phyloP scores from a whole-genome alignment of 345 rosid genomes.

The Populus euphratica region DNA sequence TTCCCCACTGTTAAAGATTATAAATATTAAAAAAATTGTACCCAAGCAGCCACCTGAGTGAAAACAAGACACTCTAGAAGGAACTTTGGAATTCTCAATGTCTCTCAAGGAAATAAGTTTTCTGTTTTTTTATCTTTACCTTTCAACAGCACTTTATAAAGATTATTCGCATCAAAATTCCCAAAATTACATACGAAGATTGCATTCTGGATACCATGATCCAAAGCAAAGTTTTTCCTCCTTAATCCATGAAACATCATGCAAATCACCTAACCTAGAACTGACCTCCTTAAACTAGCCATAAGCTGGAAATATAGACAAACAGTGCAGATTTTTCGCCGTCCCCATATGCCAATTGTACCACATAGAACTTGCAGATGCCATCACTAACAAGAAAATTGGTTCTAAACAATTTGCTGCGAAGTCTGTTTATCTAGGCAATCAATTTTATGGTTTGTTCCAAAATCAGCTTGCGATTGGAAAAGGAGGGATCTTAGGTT shows the following conservation, averaged over 20 bases:
- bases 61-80: background rate
- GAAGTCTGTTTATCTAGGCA: background rate
- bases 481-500: too few species aligned
- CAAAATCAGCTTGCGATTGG: background rate
- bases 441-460: background rate
- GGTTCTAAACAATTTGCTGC: background rate
- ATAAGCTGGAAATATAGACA: background rate
- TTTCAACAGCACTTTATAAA: background rate
- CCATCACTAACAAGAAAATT: background rate
- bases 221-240: background rate
- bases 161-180: background rate
- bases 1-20: background rate
- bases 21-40: too few species aligned
- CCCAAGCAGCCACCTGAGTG: background rate
- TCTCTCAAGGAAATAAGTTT: background rate
- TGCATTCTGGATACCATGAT: background rate
- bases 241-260: background rate
- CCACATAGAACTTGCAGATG: background rate
- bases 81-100: background rate
- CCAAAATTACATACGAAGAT: background rate
- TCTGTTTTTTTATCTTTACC: background rate
- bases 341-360: background rate
- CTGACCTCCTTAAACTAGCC: background rate
- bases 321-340: background rate
- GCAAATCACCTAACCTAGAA: background rate